A percentile compares a stretch with the other conserved stretches of the same genome.
Conservation (phyloP, 1,139 yeast genomes). For the Meyerozyma carpophila region DNA sequence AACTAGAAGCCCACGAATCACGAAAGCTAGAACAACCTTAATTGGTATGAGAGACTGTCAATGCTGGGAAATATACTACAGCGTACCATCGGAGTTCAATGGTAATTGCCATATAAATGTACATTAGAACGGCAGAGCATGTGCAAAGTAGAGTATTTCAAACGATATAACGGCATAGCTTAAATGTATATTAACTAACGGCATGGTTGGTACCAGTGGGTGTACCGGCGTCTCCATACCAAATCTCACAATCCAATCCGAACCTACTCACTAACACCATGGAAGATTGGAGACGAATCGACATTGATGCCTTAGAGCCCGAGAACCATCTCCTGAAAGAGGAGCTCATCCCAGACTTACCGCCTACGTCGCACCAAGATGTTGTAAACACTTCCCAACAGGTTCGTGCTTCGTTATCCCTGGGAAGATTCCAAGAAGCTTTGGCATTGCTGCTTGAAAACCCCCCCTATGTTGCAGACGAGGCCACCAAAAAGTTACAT, state of each 20-base stretch:
- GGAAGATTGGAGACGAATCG: constrained; percentile 73
- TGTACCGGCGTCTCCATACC: neutral
- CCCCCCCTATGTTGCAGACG: constrained; percentile 82
- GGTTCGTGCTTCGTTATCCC: constrained; percentile 58
- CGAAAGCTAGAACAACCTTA: neutral
- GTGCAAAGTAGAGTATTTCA: too few relatives aligned
- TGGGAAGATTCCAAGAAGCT: constrained; percentile 70
- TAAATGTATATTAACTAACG: too few relatives aligned
- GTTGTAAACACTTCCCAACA: constrained; percentile 51
- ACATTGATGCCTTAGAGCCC: constrained; percentile 85
- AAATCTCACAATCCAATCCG: neutral
- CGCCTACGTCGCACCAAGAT: constrained; percentile 40
- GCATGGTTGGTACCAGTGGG: neutral
- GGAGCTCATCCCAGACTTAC: constrained; percentile 54
- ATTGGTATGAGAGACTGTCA: neutral
- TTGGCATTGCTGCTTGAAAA: constrained; percentile 55
- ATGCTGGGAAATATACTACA: too few relatives aligned
- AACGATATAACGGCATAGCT: too few relatives aligned
- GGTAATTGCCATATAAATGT: too few relatives aligned
- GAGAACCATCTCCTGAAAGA: constrained; percentile 62
- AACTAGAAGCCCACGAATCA: neutral
- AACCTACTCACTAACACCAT: constrained; percentile 11
- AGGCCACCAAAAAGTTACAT: constrained; percentile 45
- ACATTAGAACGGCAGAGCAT: too few relatives aligned
- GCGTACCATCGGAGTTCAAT: too few relatives aligned